phyloP scores from a whole-genome alignment of 176 grass and related monocot genomes.

The Secale cereale region DNA sequence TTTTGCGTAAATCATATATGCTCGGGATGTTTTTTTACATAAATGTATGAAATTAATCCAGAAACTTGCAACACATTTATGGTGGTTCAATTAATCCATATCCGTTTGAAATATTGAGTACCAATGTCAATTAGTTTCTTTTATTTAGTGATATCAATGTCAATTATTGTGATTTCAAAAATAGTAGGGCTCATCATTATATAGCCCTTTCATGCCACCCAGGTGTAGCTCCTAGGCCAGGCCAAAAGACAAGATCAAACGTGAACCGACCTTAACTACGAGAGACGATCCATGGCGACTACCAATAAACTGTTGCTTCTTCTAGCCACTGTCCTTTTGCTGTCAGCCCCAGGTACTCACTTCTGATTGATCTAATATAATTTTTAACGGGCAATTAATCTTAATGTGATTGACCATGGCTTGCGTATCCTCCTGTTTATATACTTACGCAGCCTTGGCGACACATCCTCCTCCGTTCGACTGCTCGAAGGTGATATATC shows the following conservation, averaged over 20 bases:
- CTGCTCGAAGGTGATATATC: not conserved
- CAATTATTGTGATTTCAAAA: not conserved
- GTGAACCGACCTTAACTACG: not conserved
- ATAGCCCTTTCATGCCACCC: not conserved
- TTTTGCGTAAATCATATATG: too few relatives aligned
- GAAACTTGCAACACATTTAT: too few relatives aligned
- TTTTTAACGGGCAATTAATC: not conserved
- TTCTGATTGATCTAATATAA: too few relatives aligned
- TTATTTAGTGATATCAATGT: not conserved
- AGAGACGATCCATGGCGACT: not conserved
- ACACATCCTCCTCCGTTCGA: not conserved
- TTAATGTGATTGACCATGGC: not conserved
- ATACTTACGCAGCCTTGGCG: not conserved
- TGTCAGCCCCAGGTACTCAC: not conserved
- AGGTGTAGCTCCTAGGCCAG: not conserved
- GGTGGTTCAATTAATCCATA: too few relatives aligned
- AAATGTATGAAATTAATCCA: too few relatives aligned
- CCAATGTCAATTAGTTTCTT: too few relatives aligned
- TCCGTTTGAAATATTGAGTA: too few relatives aligned
- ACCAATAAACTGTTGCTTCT: not conserved
- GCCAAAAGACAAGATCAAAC: not conserved
- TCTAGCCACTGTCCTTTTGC: not conserved
- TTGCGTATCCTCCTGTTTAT: too few relatives aligned
- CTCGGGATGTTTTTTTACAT: too few relatives aligned
- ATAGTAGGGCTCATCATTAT: not conserved